Base-by-base conservation (phyloP, 228 moss, liverwort and hornwort species). In the Sphagnum fallax region DNA sequence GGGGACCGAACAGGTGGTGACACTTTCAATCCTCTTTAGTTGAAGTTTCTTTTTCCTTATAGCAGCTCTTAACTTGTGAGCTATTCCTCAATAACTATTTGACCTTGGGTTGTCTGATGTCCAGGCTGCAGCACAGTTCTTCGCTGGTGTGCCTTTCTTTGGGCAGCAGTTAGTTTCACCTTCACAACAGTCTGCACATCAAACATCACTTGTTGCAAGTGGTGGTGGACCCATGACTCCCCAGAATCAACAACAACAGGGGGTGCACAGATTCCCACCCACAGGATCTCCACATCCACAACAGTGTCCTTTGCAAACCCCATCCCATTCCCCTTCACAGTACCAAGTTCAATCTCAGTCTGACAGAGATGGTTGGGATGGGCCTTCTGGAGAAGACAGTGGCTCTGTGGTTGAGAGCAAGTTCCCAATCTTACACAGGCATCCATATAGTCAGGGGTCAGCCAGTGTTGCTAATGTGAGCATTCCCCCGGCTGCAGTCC, bases 81-180 rank as follows among this genome's bases (percentile, higher is more conserved):
- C 32, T 32, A 3, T 32, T 32, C 32, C 32, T 32, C 32, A 32
- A 32, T 32, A 32, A 32, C 32, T 32, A 32, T 32, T 32, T 32
- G 32, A 32, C 1, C 32, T 32, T 32, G 32, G 32, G 2, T 55
- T 8, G 55, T 55, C 12, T 8, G 51, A 13, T 58, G 4, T 73
- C 78, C 87, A 84, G 84, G 77, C 81, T 73, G 79, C 79, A 65
- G 71, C 81, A 12, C 81, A 79, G 63, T 88, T 58, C 66, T 81
- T 78, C 16, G 47, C 69, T 32, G 81, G 71, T 73, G 84, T 89
- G 50, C 89, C 81, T 48, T 97, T 84, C 65, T 50, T 83, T 8
- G 74, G 80, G 15, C 93, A 93, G 48, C 86, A 82, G 49, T 58
- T 93, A 75, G 85, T 97, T 52, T 65, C 77, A 6, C 89, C 84